Base-by-base conservation (phyloP, 805 yeast species). In the Wickerhamomyces bovis region DNA sequence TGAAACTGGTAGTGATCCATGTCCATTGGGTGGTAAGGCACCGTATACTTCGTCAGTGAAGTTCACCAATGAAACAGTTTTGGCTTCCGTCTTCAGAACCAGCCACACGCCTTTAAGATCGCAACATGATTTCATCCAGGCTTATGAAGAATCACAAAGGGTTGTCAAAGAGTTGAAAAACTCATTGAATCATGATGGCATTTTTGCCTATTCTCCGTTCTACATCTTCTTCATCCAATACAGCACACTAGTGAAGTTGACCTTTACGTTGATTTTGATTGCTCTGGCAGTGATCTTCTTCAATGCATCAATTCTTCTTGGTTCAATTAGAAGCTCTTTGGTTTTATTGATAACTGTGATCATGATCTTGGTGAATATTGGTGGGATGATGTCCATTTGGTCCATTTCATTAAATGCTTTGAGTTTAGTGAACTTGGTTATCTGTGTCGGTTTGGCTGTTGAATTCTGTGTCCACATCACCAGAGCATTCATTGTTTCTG, bases 1-100 rank as follows among this genome's bases (percentile, higher is more conserved):
- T 22, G 72, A 79, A 36, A 68, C 88, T 1, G 86, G 88, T 22
- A 85, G 95, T 47, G 94, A 86, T 57, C 88, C 92, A 2, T 92
- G 99, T 64, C 97, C 98, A 1, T 68, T 92, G 23, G 98, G 96
- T 4, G 99, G 99, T 2, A 85, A 86, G 58, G 97, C 97, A 0
- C 96, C 97, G 0, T 92, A 92, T 61, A 73, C 85, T 1, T 65
- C 71, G 6, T 71, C 89, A 1, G 68, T 88, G 11, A 66, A 73
- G 2, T 66, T 72, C 23, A 71, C 72, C 47, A 66, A 66, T 26
- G 66, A 68, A 1, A 54, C 64, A 0, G 73, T 89, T 6, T 53
- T 59, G 10, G 70, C 92, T 2, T 78, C 89, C 1, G 73, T 75
- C n/a, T 89, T 92, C 68, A 71, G 98, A 54, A 79, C 92, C 2